Evolutionary conservation across 345 rosid genomes (phyloP).

Genomic region (Aquilaria yunnanensis): DNA sequence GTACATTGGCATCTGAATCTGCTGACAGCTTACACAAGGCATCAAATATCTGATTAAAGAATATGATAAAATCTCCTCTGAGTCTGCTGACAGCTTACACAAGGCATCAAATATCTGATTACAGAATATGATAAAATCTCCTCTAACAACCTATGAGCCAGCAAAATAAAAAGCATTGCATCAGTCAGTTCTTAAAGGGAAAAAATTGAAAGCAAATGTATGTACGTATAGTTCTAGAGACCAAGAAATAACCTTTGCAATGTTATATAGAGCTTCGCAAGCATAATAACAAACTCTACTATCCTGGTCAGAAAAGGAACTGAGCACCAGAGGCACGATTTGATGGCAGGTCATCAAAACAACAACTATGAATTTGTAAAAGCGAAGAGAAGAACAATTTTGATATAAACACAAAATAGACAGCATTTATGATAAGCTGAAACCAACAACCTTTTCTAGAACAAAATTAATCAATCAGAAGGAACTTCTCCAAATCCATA

Average conservation of each 20-base stretch:
- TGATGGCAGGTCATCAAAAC: constrained; percentile 47
- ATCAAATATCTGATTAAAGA: no score
- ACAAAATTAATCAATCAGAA: neutral
- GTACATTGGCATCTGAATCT: no score
- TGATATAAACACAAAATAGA: no score
- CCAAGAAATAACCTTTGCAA: constrained; percentile 67
- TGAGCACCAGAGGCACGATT: constrained; percentile 96
- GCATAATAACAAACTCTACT: constrained; percentile 98
- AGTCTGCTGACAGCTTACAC: no score
- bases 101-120: constrained; percentile 92
- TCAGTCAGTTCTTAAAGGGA: neutral
- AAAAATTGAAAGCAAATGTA: neutral
- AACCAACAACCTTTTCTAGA: neutral
- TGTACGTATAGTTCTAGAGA: neutral
- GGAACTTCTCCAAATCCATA: no score
- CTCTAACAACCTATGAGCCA: constrained; percentile 82
- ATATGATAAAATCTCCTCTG: no score
- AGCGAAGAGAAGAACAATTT: neutral
- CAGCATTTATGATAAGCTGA: neutral
- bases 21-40: no score
- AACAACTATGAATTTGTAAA: constrained; percentile 10
- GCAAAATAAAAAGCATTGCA: constrained; percentile 6
- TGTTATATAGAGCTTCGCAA: constrained; percentile 97
- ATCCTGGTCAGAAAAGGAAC: constrained; percentile 90
- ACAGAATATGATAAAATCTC: constrained; percentile 92